A percentile compares a stretch with the other conserved stretches of the same genome.
Conservation (phyloP, 2,329 filamentous ascomycete species). For the Paraphoma chrysanthemicola region DNA sequence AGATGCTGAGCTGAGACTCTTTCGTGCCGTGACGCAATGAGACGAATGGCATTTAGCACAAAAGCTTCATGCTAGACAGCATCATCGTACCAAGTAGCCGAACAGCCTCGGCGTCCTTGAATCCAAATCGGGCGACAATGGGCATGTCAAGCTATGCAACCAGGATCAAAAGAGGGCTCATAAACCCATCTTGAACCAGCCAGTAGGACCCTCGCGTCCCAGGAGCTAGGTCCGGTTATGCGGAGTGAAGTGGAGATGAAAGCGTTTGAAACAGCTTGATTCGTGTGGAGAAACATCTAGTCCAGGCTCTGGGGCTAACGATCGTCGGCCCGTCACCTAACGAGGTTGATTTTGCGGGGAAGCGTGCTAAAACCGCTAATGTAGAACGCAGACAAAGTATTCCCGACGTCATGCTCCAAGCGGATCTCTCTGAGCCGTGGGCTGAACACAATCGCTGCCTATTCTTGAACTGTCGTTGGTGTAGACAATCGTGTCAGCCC, state of each 20-base stretch:
- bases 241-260: slow-evolving; percentile 36
- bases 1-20: too few species aligned
- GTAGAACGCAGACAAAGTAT: too few species aligned
- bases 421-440: background rate
- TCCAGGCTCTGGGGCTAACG: slow-evolving; percentile 23
- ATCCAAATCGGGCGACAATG: background rate
- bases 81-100: slow-evolving; percentile 4
- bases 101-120: slow-evolving; percentile 11
- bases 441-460: too few species aligned
- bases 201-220: slow-evolving; percentile 4
- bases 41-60: too few species aligned
- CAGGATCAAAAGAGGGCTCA: background rate
- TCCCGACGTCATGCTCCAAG: slow-evolving; percentile 22
- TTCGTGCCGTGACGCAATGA: too few species aligned
- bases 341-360: slow-evolving; percentile 39
- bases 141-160: background rate
- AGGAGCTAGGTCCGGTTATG: slow-evolving; percentile 22
- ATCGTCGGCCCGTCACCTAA: slow-evolving; percentile 28
- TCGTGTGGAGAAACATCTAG: slow-evolving; percentile 22
- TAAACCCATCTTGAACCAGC: background rate
- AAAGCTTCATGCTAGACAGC: slow-evolving; percentile 2
- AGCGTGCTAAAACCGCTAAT: slow-evolving; percentile 23
- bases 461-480: too few species aligned
- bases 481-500: background rate
- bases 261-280: slow-evolving; percentile 21